Conservation (phyloP, 148 eudicot species). For the Hydrangea macrophylla region DNA sequence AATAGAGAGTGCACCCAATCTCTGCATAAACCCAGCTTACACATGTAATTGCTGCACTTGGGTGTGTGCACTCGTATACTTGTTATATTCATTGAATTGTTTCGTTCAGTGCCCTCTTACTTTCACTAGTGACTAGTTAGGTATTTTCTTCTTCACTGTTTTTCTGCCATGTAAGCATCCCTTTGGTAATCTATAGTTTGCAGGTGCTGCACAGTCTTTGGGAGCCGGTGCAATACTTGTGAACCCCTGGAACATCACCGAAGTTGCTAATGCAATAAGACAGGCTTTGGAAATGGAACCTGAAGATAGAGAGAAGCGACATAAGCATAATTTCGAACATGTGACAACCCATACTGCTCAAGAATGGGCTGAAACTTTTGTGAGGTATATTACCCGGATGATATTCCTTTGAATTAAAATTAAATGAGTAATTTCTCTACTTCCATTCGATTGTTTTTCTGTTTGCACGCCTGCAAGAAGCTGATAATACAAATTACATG, state of each 20-base stretch:
- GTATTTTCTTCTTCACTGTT: not conserved
- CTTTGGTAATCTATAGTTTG: constrained; percentile 50
- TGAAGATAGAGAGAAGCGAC: constrained; percentile 91
- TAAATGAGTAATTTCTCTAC: not conserved
- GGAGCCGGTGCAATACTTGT: constrained; percentile 97
- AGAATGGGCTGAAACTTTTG: constrained; percentile 97
- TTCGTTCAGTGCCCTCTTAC: not conserved
- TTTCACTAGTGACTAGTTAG: not conserved
- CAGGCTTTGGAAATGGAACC: constrained; percentile 87
- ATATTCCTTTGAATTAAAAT: constrained; percentile 6
- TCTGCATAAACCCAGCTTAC: too few relatives aligned
- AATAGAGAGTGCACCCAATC: too few relatives aligned
- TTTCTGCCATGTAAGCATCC: constrained; percentile 4
- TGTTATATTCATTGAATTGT: not conserved
- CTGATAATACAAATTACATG: too few relatives aligned
- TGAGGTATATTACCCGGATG: constrained; percentile 51
- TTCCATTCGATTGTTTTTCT: not conserved
- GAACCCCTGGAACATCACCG: constrained; percentile 95
- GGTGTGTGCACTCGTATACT: not conserved
- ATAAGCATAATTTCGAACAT: constrained; percentile 65
- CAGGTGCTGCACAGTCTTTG: constrained; percentile 98
- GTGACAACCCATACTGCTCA: constrained; percentile 92
- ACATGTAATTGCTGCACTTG: not conserved
- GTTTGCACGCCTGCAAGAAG: not conserved
- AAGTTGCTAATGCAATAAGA: constrained; percentile 79